Base-by-base conservation (phyloP, 1,284 basidiomycete genomes). In the Heterobasidion occidentale region DNA sequence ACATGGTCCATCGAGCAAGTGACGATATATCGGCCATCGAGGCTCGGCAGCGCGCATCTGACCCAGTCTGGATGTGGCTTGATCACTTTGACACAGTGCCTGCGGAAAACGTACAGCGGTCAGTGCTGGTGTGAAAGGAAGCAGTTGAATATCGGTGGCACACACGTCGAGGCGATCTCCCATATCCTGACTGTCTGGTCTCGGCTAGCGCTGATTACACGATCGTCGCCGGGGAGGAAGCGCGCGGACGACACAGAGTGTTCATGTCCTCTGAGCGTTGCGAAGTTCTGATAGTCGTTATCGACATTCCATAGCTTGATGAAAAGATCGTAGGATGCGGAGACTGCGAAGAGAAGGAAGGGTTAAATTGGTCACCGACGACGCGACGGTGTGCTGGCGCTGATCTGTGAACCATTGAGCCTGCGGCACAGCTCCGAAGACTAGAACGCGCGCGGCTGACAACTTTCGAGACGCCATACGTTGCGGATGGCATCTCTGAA, bases 241-340 rank as follows among this genome's bases (percentile, higher is more conserved):
- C 81, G 74, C 5, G 83, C 86, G 11, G 78, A 80, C 1, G 84
- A 86, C 9, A 90, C 80, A 27, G 83, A 82, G 68, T 92, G 88
- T 61, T 92, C 88, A 65, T 92, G 89, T 0, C 88, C 88, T 59
- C 85, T 79, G 47, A 91, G 69, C 4, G 88, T 90, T 64, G 83
- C 83, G 46, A 75, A 78, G 64, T 88, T 88, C 64, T 81, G 83
- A 72, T 86, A 90, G 51, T 87, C 85, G 64, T 89, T 85, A 56
- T 79, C 74, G 9, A 81, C 79, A 65, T 89, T 84, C 89, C 89
- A 92, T 14, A 91, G 65, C 70, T 90, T 90, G 67, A 91, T 81
- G 48, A 84, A 84, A n/a, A 90, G 72, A 66, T 92, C 89, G 20
- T 84, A 81, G 3, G 87, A 87, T 65, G 84, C 87, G 1, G 88